Evolutionary conservation across 768 basidiomycete species (phyloP), one percentile per base, ranked within the genome.

Genomic region (Tylopilus balloui): DNA sequence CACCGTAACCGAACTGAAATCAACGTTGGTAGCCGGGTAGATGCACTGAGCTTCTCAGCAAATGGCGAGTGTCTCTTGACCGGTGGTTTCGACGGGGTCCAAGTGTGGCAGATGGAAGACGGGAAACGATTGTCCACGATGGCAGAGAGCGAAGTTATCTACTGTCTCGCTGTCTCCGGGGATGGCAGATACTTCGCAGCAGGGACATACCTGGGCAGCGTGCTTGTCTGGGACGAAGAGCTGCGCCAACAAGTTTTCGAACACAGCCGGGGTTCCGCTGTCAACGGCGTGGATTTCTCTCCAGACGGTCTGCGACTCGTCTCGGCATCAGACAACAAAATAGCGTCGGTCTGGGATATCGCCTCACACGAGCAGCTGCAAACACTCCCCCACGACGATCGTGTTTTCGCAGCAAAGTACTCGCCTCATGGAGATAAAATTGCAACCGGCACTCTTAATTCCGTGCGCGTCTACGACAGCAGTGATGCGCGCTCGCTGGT

Each of bases 271-370:
- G 39, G 11, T 12, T 6, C 4, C 6, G 4, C 9, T 10, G 14
- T 27, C 14, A 1, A 9, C 11, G 49, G 7, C 2, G 29, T 53
- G 24, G 52, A 53, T 15, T 53, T 50, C 35, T 36, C 48, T 2
- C 44, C 44, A 14, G 44, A 50, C 44, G 37, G 40, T 14, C 32
- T 28, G 1, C 35, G 31, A 6, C 41, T 52, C 5, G 41, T 47
- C 19, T 7, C 8, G 1, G 40, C 19, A 13, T 25, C 40, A 3
- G 0, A 1, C 0, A 37, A 37, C 14, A 0, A 20, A 5, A 38
- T n/a, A 11, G 35, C 35, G 1, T 17, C 24, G 8, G 13, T 52
- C 19, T 52, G 28, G 47, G 47, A 52, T 31, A 3, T 40, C 3
- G 17, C 20, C 1, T 13, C 39, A 7, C 5, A 23, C n/a, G 1